Evolutionary conservation across 768 basidiomycete genomes (phyloP), one percentile per base, ranked within the genome.

Genomic region (Tulasnella sp.): DNA sequence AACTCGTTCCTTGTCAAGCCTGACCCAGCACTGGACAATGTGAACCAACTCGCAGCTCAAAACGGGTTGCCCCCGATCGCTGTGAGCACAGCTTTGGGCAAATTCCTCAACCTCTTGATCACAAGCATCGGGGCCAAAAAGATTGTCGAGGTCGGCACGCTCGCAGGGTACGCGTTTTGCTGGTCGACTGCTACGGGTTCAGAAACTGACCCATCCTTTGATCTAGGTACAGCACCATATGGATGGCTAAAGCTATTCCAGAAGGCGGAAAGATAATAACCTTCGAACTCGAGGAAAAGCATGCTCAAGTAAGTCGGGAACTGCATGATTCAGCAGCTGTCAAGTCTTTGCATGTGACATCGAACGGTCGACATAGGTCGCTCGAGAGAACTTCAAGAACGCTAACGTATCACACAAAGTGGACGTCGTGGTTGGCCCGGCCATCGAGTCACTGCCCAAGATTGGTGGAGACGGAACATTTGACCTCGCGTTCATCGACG

Each of bases 401-500:
- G 90, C 91, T 0, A 90, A 90, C 1, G 83, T 92, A 9, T 83
- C 86, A 7, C 80, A 83, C 71, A 89, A 89, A 83, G 86, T 89
- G 58, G 84, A 87, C 38, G 85, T 90, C 68, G 34, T 81, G 56
- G 84, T 89, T 42, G 91, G 90, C 0, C 86, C 88, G 44, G 92
- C 90, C 1, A 84, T 85, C 3, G 88, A 90, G 5, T 87, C 88
- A 0, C 85, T 93, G 62, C 85, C 84, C 34, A 86, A 85, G 62
- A 84, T 93, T 42, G 84, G 87, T 9, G 84, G 90, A 9, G 87
- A 87, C 14, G 84, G 85, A 5, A 88, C 87, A 1, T 93, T 91
- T 83, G 92, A 93, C 83, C 84, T 94, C 27, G 87, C 87, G 3
- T 94, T 93, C 86, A 91, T 93, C 81, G 92, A 93, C 84, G 92